Evolutionary conservation across 345 rosid genomes (phyloP).

Genomic region (Heritiera fomes): DNA sequence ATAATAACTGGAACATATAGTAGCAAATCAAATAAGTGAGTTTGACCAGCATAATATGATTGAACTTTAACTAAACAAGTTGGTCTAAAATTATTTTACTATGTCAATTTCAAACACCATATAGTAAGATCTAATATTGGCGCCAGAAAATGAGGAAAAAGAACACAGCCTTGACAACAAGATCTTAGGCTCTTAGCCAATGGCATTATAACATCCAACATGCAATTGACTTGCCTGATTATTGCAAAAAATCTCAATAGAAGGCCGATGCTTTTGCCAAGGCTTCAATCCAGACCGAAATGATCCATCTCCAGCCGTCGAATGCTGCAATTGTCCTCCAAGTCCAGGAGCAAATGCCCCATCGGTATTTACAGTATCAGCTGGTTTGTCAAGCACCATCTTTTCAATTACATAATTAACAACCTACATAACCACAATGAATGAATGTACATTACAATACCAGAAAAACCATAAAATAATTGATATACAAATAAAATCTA

Average conservation of each 20-base stretch:
- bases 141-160: background rate
- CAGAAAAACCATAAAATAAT: conserved; percentile 2
- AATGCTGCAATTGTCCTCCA: conserved; percentile 64
- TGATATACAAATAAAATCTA: background rate
- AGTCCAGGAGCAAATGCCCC: conserved; percentile 61
- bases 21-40: background rate
- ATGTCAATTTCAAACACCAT: background rate
- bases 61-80: background rate
- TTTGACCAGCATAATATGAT: background rate
- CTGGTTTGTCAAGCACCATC: conserved; percentile 81
- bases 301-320: conserved; percentile 65
- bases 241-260: conserved; percentile 91
- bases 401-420: conserved; percentile 92
- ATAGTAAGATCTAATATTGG: background rate
- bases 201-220: background rate
- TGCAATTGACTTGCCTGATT: conserved; percentile 69
- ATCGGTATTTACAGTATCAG: conserved; percentile 57
- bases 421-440: conserved; percentile 57
- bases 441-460: conserved; percentile 1
- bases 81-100: background rate
- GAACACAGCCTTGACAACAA: background rate
- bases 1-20: conserved; percentile 60
- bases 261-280: conserved; percentile 80
- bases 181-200: background rate
- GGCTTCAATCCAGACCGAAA: conserved; percentile 69